Evolutionary conservation across 176 grass and related monocot species (phyloP).

Genomic region (Bromus sterilis): DNA sequence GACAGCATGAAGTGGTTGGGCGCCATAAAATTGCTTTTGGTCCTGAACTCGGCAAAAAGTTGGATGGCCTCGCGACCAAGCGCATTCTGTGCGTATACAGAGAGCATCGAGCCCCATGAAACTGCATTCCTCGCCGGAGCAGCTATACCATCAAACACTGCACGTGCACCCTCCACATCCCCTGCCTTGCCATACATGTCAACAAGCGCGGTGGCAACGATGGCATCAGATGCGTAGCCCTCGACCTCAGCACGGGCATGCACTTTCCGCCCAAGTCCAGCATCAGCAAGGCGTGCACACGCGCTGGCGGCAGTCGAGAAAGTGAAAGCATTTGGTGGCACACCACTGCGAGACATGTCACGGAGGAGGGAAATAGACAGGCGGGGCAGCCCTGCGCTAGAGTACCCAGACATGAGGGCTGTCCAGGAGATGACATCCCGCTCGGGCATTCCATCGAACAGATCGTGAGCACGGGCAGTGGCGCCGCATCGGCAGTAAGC

Average conservation of each 20-base stretch:
- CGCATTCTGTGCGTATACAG: slow-evolving; percentile 56
- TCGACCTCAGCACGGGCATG: slow-evolving; percentile 40
- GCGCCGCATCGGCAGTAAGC: slow-evolving; percentile 39
- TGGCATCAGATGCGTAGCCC: slow-evolving; percentile 18
- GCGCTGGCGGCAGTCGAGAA: slow-evolving; percentile 35
- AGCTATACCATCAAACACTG: slow-evolving; percentile 50
- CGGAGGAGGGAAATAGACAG: slow-evolving; percentile 27
- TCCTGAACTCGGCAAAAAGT: slow-evolving; percentile 37
- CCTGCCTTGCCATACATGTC: slow-evolving; percentile 70
- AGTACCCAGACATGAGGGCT: slow-evolving; percentile 61
- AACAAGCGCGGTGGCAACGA: slow-evolving; percentile 45
- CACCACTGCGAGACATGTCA: slow-evolving; percentile 12
- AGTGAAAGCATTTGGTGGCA: slow-evolving; percentile 42
- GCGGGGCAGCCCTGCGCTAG: slow-evolving; percentile 4
- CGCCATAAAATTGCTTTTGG: background rate
- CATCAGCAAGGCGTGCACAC: slow-evolving; percentile 47
- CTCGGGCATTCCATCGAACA: slow-evolving; percentile 53
- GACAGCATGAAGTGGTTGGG: slow-evolving; percentile 76
- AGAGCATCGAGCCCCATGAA: slow-evolving; percentile 64
- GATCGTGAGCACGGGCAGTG: slow-evolving; percentile 7
- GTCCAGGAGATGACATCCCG: slow-evolving; percentile 68
- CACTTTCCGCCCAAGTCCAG: slow-evolving; percentile 36
- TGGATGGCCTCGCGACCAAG: slow-evolving; percentile 33
- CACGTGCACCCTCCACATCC: slow-evolving; percentile 13
- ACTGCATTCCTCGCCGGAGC: slow-evolving; percentile 24